phyloP scores from a whole-genome alignment of 2,329 filamentous ascomycete genomes.

The Davidsoniella neocaledoniae region DNA sequence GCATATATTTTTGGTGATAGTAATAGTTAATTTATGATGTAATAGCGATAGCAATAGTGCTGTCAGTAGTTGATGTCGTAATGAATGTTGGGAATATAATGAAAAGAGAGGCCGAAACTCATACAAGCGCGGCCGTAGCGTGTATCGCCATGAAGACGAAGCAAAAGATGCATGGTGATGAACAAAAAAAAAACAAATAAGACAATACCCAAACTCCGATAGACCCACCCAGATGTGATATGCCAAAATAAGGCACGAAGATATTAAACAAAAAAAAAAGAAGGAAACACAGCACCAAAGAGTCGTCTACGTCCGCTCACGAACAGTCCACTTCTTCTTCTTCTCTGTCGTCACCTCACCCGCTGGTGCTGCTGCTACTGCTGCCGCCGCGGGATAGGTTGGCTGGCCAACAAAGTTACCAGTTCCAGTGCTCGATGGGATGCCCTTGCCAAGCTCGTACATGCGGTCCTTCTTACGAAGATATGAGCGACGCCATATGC shows the following conservation, averaged over 20 bases:
- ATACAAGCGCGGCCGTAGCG: too few species aligned
- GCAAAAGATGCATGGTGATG: neutral
- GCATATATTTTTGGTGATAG: too few species aligned
- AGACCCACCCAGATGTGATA: constrained; percentile 5
- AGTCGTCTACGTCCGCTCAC: constrained; percentile 23
- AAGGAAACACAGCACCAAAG: neutral
- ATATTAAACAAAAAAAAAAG: constrained; percentile 9
- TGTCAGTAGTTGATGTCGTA: too few species aligned
- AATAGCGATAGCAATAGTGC: too few species aligned
- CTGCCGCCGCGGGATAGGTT: constrained; percentile 21
- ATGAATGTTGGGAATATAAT: too few species aligned
- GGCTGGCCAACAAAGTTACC: constrained; percentile 16
- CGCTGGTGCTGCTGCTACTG: neutral
- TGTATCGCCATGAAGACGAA: neutral
- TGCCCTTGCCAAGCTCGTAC: constrained; percentile 30
- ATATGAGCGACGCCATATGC: constrained; percentile 58
- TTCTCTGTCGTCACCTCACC: constrained; percentile 17
- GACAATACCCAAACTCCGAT: constrained; percentile 3
- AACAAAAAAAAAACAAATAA: constrained; percentile 7
- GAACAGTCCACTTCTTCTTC: constrained; percentile 32
- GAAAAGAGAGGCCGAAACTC: too few species aligned
- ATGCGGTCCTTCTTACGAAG: constrained; percentile 49
- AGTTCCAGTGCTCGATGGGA: constrained; percentile 16
- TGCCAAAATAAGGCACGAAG: neutral
- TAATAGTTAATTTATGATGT: too few species aligned